Base-by-base conservation (phyloP, 2,329 filamentous ascomycete species). In the Pseudogymnoascus sp. region DNA sequence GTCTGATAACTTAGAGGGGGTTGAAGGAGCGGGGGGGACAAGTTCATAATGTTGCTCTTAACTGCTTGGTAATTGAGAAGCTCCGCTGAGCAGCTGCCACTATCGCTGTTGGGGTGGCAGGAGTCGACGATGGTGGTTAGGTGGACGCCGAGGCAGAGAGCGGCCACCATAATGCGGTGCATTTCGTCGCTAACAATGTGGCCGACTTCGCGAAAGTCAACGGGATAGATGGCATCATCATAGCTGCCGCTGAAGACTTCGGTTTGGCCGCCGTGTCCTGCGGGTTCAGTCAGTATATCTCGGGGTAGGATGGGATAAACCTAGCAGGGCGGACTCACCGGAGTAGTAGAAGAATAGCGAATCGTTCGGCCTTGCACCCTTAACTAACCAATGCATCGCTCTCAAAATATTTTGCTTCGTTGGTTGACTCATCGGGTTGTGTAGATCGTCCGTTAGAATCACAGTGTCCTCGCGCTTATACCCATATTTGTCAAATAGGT, bases 271-370 rank as follows among this genome's bases (percentile, higher is more conserved):
- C 90, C 89, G 72, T 93, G 89, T 7, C 89, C 86, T 31, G 6
- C 5, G 28, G 6, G 28, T 31, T 31, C 28, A 21, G 1, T 21
- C 21, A 21, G 21, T 21, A 21, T 21, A 21, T 21, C 21, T 21
- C 21, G 21, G 21, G 21, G 21, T 21, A 21, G 21, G 1, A 21
- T 21, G 1, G 21, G 21, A 21, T 21, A 21, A 21, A 21, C 21
- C 21, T 21, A 21, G 21, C 21, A 21, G 2, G 21, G 21, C 21
- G 21, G 40, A 73, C 84, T 69, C 77, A 92, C 90, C 92, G 40
- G 93, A 96, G 75, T 96, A 97, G 77, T 97, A 93, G 79, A 97
- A 97, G 78, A 97, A 97, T 5, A 97, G 82, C 4, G 93, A 96
- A 74, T 97, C 93, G 73, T 97, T 96, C 0, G 92, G 90, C 63